These are phyloP conservation scores for Termitomyces sp. DNA, from an alignment of 768 basidiomycete genomes.

Conservation along the genomic window DNA sequence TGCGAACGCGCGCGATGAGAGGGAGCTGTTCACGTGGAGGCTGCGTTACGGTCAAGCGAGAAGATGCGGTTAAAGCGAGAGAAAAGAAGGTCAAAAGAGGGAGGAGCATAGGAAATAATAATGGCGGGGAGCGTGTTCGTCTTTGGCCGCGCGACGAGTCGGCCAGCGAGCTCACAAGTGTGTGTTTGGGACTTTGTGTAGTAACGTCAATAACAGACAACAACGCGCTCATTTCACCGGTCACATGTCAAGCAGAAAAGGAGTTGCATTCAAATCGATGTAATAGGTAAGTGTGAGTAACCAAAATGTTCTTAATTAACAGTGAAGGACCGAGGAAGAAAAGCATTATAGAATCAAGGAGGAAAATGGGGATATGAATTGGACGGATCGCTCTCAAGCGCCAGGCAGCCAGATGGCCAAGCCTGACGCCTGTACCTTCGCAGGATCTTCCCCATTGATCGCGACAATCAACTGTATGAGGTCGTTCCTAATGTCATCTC, in stretches of 20 bases:
- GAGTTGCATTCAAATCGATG: constrained; percentile 3
- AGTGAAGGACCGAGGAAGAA: constrained; percentile 4
- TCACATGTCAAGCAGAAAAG: not conserved
- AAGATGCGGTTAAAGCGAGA: constrained; percentile 31
- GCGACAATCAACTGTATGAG: constrained; percentile 70
- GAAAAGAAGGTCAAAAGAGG: constrained; percentile 51
- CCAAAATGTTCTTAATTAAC: constrained; percentile 18
- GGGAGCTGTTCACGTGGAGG: constrained; percentile 75
- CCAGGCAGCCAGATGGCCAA: constrained; percentile 51
- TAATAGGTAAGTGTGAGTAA: constrained; percentile 10
- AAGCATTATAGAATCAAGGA: constrained; percentile 10
- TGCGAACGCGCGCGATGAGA: constrained; percentile 63
- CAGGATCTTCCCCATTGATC: constrained; percentile 73
- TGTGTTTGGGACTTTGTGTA: not conserved
- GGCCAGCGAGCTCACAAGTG: constrained; percentile 53
- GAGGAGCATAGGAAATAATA: constrained; percentile 59
- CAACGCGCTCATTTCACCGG: constrained; percentile 9
- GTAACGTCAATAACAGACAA: constrained; percentile 27
- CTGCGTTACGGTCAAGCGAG: constrained; percentile 49
- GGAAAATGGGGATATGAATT: constrained; percentile 14
- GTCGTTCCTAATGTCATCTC: constrained; percentile 72
- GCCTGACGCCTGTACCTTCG: constrained; percentile 79
- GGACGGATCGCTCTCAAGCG: constrained; percentile 23
- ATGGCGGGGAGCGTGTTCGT: constrained; percentile 41
- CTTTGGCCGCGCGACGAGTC: constrained; percentile 40